Percentiles rank a stretch among this genome's conserved stretches.
phyloP scores from a whole-genome alignment of 1,139 yeast genomes.

The Spencermartinsiella ligniputridi region DNA sequence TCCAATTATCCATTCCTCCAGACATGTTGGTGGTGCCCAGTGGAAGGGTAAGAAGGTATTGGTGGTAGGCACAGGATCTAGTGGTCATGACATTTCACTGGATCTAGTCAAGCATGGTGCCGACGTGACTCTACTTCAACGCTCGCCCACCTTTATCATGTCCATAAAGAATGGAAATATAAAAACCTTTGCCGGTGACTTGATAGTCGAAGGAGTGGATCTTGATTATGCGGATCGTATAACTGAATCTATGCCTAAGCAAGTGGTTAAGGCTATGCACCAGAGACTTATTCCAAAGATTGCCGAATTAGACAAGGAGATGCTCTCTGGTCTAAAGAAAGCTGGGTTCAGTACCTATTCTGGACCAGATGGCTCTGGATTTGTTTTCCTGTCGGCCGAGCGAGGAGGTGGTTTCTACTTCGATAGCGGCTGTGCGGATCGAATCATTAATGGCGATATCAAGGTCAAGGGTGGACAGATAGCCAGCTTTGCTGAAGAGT shows the following conservation, averaged over 20 bases:
- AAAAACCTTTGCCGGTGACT: constrained; percentile 7
- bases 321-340: constrained; percentile 32
- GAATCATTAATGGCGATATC: constrained; percentile 39
- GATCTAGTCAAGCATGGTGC: constrained; percentile 42
- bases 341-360: constrained; percentile 41
- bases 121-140: constrained; percentile 41
- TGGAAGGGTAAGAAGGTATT: constrained; percentile 40
- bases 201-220: no score
- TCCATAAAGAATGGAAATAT: constrained; percentile 34
- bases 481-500: constrained; percentile 34
- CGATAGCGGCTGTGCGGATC: constrained; percentile 42
- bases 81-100: constrained; percentile 45
- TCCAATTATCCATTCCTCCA: constrained; percentile 39
- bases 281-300: constrained; percentile 35
- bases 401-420: constrained; percentile 46
- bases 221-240: constrained; percentile 39
- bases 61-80: constrained; percentile 43
- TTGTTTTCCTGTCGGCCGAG: constrained; percentile 38
- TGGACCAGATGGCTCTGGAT: constrained; percentile 44
- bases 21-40: constrained; percentile 19
- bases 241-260: constrained; percentile 34
- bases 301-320: constrained; percentile 32
- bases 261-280: constrained; percentile 27
- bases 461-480: constrained; percentile 37
- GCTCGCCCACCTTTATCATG: constrained; percentile 43